A percentile compares a stretch with the other conserved stretches of the same genome.
Conservation (phyloP, 768 basidiomycete species). For the Suillus brevipes region DNA sequence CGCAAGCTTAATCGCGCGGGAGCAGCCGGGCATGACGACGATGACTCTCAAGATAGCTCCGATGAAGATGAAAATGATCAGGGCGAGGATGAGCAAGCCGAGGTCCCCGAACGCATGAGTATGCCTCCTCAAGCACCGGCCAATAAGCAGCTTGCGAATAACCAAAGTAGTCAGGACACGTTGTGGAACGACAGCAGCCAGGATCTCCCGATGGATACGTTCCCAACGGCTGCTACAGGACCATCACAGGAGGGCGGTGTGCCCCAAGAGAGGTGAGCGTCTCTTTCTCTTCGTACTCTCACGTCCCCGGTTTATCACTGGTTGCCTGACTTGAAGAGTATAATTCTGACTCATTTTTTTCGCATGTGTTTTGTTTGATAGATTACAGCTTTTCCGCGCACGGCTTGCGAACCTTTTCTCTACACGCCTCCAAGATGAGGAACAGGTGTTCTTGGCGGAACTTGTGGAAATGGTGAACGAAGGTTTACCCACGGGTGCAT, state of each 20-base stretch:
- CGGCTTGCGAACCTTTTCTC: constrained; percentile 74
- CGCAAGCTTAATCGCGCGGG: constrained; percentile 78
- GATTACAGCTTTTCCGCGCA: constrained; percentile 78
- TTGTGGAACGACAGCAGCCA: constrained; percentile 70
- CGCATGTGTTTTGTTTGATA: constrained; percentile 28
- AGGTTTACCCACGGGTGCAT: constrained; percentile 60
- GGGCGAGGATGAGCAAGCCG: constrained; percentile 34
- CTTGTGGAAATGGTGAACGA: constrained; percentile 77
- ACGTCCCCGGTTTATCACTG: background rate
- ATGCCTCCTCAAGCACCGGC: constrained; percentile 40
- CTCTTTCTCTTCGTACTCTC: constrained; percentile 9
- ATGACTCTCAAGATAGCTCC: constrained; percentile 37
- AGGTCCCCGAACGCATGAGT: constrained; percentile 48
- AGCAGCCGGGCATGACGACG: constrained; percentile 51
- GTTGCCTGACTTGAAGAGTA: constrained; percentile 3
- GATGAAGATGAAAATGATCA: constrained; percentile 51
- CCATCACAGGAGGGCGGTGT: constrained; percentile 45
- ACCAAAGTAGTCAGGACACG: constrained; percentile 47
- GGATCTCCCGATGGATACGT: constrained; percentile 61
- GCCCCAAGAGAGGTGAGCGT: constrained; percentile 58
- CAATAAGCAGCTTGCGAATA: constrained; percentile 25
- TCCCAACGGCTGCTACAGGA: constrained; percentile 35
- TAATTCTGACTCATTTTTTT: constrained; percentile 2
- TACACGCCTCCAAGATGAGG: constrained; percentile 68
- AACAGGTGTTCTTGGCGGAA: constrained; percentile 69